Evolutionary conservation across 1,284 basidiomycete species (phyloP).

Genomic region (Marasmius fiardii): DNA sequence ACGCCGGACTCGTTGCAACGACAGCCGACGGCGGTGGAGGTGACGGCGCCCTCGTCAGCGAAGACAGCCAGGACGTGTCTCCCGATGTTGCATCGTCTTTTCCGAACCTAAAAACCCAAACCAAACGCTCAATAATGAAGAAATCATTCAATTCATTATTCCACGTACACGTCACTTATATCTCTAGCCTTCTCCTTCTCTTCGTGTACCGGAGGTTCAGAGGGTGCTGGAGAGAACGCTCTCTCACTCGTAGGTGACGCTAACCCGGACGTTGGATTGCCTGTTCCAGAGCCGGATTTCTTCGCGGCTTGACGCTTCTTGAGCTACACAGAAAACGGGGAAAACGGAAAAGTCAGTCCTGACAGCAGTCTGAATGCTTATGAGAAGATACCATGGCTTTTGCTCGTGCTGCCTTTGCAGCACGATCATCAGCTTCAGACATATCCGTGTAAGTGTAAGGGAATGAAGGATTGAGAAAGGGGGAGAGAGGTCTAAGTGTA

Average conservation of each 20-base stretch:
- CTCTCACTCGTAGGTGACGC: conserved; percentile 35
- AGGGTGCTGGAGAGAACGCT: conserved; percentile 46
- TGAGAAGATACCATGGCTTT: conserved; percentile 61
- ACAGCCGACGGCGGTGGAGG: not conserved
- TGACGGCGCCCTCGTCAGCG: not conserved
- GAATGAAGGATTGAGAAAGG: not conserved
- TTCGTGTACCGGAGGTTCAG: conserved; percentile 24
- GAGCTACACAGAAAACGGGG: conserved; percentile 39
- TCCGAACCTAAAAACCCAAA: not conserved
- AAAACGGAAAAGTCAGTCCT: conserved; percentile 6
- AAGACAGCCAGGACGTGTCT: conserved; percentile 8
- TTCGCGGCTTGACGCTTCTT: conserved; percentile 75
- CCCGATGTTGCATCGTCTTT: conserved; percentile 2
- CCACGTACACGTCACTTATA: conserved; percentile 50
- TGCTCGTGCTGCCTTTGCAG: conserved; percentile 74
- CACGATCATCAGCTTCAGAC: conserved; percentile 67
- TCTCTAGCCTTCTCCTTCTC: conserved; percentile 39
- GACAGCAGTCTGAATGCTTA: conserved; percentile 11
- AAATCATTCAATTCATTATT: not conserved
- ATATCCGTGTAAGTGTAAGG: conserved; percentile 23
- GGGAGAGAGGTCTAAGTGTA: not conserved
- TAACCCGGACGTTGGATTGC: conserved; percentile 22
- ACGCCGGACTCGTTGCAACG: not conserved
- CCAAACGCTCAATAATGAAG: not conserved
- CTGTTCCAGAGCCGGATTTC: conserved; percentile 32